phyloP scores from a whole-genome alignment of 1,284 basidiomycete species.

The Irpex sp. region DNA sequence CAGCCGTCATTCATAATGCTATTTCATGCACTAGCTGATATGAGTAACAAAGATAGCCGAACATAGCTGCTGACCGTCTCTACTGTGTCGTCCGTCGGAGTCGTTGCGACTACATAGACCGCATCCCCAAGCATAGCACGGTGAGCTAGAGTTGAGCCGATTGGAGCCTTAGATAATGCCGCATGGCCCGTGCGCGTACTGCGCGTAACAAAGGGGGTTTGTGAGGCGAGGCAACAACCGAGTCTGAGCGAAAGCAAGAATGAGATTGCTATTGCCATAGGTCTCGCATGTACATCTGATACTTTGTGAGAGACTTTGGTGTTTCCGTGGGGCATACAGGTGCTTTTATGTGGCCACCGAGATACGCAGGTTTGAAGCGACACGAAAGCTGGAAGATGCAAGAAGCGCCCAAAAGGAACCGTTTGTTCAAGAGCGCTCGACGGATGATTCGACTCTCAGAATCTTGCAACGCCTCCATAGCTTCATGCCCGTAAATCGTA shows the following conservation, averaged over 20 bases:
- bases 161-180: background rate
- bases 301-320: background rate
- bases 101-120: no score
- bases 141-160: background rate
- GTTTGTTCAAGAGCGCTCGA: background rate
- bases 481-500: background rate
- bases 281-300: background rate
- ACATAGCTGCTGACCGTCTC: no score
- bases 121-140: no score
- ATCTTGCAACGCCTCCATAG: background rate
- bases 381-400: conserved; percentile 1
- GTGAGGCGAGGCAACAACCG: background rate
- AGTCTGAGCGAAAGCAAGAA: no score
- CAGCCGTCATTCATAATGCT: no score
- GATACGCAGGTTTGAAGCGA: background rate
- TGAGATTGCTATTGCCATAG: no score
- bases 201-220: background rate
- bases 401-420: background rate
- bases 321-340: background rate
- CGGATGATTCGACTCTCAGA: background rate
- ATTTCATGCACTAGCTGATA: no score
- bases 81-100: no score
- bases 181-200: background rate
- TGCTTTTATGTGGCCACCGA: background rate
- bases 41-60: no score